A percentile compares a stretch with the other conserved stretches of the same genome.
Evolutionary conservation across 768 basidiomycete species (phyloP).

Genomic region (Pulveroboletus sp.): DNA sequence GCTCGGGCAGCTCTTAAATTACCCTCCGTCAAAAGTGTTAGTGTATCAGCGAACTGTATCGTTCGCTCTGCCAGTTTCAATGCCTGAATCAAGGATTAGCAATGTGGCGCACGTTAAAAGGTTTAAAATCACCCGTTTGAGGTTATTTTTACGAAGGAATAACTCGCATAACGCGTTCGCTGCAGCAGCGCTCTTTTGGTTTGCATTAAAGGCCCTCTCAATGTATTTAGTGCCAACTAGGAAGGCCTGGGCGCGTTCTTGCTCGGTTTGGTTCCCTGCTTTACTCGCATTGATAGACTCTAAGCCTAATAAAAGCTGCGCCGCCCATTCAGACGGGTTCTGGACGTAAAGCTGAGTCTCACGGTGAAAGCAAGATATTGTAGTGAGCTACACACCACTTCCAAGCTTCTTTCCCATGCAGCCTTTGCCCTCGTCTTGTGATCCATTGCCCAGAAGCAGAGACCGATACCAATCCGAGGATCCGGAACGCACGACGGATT

Average conservation of each 20-base stretch:
- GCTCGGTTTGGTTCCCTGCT: slow-evolving; percentile 54
- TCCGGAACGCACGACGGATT: slow-evolving; percentile 83
- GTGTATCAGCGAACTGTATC: slow-evolving; percentile 88
- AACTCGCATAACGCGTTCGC: slow-evolving; percentile 81
- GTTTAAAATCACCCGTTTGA: slow-evolving; percentile 46
- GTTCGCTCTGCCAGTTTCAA: slow-evolving; percentile 92
- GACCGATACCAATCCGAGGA: slow-evolving; percentile 91
- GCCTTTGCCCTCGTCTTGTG: slow-evolving; percentile 75
- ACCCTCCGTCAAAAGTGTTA: slow-evolving; percentile 80
- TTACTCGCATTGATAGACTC: slow-evolving; percentile 86
- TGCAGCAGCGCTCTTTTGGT: slow-evolving; percentile 70
- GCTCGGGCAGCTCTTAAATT: slow-evolving; percentile 81
- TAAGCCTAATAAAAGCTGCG: slow-evolving; percentile 78
- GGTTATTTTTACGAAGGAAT: slow-evolving; percentile 66
- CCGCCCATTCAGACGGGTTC: slow-evolving; percentile 77
- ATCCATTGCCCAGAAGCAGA: slow-evolving; percentile 89
- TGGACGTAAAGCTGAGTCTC: slow-evolving; percentile 24
- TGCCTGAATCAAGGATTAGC: slow-evolving; percentile 42
- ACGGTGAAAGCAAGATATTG: not conserved
- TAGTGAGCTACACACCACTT: slow-evolving; percentile 58
- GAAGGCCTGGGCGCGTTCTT: slow-evolving; percentile 58
- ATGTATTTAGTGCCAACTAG: slow-evolving; percentile 63
- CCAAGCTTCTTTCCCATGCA: slow-evolving; percentile 88
- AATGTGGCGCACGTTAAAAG: not conserved
- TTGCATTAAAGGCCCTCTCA: slow-evolving; percentile 73